Base-by-base conservation (phyloP, 2,329 filamentous ascomycete species). In the Diplodia sapinea region DNA sequence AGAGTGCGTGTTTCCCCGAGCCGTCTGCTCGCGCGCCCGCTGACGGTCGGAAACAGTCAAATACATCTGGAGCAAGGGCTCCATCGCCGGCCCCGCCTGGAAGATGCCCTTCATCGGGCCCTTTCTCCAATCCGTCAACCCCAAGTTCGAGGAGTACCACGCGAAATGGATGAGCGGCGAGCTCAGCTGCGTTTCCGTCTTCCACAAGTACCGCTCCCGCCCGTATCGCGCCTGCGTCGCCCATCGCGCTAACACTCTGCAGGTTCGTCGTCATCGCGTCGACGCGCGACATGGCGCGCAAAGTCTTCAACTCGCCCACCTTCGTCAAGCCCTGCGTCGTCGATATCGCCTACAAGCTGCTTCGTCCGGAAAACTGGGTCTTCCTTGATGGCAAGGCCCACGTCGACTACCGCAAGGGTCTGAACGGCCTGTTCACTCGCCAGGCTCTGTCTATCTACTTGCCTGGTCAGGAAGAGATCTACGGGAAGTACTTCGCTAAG, bases 251-350 rank as follows among this genome's bases (percentile, higher is more conserved):
- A n/a, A 68, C 7, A 55, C 67, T 36, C 68, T 17, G 2, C 73
- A 96, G 93, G 79, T 99, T 99, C 79, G 95, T 98, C 71, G 93
- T 99, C 68, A 97, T 99, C 78, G 94, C 94, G 40, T 96, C 94
- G 20, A 93, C 91, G 64, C 93, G 95, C 76, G 95, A 98, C 77
- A 92, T 98, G 87, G 91, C 94, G 68, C 91, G 94, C 74, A 98
- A 98, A 81, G 90, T 98, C 74, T 94, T 98, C 87, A 98, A 97
- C 82, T 96, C 94, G 23, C 95, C 95, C 31, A 79, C 82, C 63
- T 98, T 89, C 76, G 93, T 96, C 78, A 97, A 97, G 83, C 95
- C 95, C 51, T 98, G 94, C 76, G 94, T 99, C 70, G 95, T 99
- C 71, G 94, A 98, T 78, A 89, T 90, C 69, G 95, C 95, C 23